Percentiles rank a stretch among this genome's conserved stretches.
phyloP scores from a whole-genome alignment of 1,284 basidiomycete species.

The Ganoderma multipileum region DNA sequence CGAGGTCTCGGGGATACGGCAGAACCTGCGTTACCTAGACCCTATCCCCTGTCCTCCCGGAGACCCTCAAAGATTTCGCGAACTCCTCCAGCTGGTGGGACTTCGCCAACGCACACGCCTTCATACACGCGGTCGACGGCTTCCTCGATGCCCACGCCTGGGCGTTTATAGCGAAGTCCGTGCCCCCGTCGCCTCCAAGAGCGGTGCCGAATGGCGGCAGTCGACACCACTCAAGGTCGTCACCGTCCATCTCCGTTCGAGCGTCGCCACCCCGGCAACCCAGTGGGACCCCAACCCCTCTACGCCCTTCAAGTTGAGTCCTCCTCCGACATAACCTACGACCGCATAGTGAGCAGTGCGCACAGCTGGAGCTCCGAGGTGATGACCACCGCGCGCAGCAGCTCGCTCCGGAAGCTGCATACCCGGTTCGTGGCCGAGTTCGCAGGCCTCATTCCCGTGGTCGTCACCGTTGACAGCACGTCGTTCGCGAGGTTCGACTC shows the following conservation, averaged over 20 bases:
- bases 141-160: not conserved
- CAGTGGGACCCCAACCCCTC: not conserved
- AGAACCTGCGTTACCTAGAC: no score
- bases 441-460: not conserved
- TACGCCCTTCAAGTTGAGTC: not conserved
- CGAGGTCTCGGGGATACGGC: no score
- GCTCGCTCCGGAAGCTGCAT: not conserved
- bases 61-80: no score
- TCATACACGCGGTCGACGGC: not conserved
- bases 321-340: not conserved
- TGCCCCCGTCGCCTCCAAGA: not conserved
- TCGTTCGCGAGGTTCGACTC: not conserved
- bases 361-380: not conserved
- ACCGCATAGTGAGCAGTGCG: not conserved
- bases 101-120: not conserved
- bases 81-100: no score
- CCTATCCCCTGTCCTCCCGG: no score
- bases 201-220: not conserved
- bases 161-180: not conserved
- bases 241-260: not conserved
- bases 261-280: not conserved
- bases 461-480: not conserved
- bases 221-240: not conserved
- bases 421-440: not conserved
- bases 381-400: not conserved